Evolutionary conservation across 108 stramenopile genomes (phyloP), one percentile per base, ranked within the genome.

Genomic region (Cyclotella kingstonii): DNA sequence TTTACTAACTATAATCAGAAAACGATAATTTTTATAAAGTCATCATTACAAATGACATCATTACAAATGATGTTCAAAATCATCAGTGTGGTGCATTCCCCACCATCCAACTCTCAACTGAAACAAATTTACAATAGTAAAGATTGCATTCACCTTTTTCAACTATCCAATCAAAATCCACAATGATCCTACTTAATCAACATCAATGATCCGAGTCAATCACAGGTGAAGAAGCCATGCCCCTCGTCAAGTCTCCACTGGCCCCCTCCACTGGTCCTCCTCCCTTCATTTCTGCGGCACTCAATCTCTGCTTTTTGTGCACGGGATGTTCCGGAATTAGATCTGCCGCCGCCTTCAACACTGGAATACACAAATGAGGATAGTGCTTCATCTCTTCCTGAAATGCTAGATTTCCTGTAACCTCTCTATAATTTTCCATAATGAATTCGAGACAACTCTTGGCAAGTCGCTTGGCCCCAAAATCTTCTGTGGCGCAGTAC

Each of bases 371-470:
- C 39, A 95, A 69, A 57, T 89, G 87, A 10, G 91, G 91, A 76
- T 91, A 83, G 54, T 87, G 78, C 62, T 89, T 90, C 86, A 95
- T 90, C 68, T 95, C 94, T 45, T 90, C 91, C 77, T 93, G 86
- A 60, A 95, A 95, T 19, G 78, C 50, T 5, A 74, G 59, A 51
- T 84, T 87, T 2, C 84, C 85, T 0, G 89, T 84, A 21, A 95
- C 87, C 66, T 90, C 87, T 15, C 90, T 81, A 35, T 91, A 77
- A 68, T 95, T 95, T 10, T 84, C 68, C 88, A 91, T 89, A 48
- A 92, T 92, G 52, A 88, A 95, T 58, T 95, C 86, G 42, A 95
- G 81, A 68, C 91, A 92, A 2, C 82, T 80, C 47, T 81, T 66
- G n/a, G 83, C 77, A 41, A 95, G 58, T 17, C 91, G 80, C 34